These are phyloP conservation scores for Extremus antarcticus DNA, from an alignment of 495 filamentous ascomycete species.

Conservation along the genomic window DNA sequence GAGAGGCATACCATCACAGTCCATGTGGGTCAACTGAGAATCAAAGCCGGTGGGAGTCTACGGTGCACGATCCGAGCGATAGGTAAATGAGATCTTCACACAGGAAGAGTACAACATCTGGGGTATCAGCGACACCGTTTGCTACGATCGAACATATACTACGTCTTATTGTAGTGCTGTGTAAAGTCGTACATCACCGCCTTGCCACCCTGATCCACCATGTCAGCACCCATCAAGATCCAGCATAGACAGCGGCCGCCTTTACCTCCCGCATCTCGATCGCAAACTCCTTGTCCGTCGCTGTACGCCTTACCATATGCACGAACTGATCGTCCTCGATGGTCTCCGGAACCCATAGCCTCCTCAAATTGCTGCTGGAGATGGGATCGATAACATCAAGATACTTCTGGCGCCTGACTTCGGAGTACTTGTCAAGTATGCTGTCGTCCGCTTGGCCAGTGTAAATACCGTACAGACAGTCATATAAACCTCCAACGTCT, in stretches of 20 bases:
- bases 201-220: neutral
- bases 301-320: slow-evolving; percentile 17
- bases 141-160: neutral
- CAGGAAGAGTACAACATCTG: neutral
- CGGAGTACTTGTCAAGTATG: slow-evolving; percentile 46
- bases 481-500: slow-evolving; percentile 45
- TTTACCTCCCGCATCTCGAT: slow-evolving; percentile 6
- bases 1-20: too few species aligned
- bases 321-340: slow-evolving; percentile 36
- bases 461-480: slow-evolving; percentile 46
- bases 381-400: slow-evolving; percentile 44
- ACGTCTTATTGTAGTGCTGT: slow-evolving; percentile 1
- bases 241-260: too few species aligned
- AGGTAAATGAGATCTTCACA: neutral
- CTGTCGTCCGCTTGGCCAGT: slow-evolving; percentile 40
- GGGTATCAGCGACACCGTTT: neutral
- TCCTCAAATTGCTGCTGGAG: slow-evolving; percentile 40
- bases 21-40: too few species aligned
- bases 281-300: slow-evolving; percentile 11
- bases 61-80: neutral
- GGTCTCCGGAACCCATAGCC: slow-evolving; percentile 28
- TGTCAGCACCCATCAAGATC: neutral
- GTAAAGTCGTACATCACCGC: slow-evolving; percentile 1
- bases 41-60: too few species aligned
- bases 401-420: slow-evolving; percentile 46